Evolutionary conservation across 1,139 yeast species (phyloP), one percentile per base, ranked within the genome.

Genomic region (Yamadazyma pseudoaaseri): DNA sequence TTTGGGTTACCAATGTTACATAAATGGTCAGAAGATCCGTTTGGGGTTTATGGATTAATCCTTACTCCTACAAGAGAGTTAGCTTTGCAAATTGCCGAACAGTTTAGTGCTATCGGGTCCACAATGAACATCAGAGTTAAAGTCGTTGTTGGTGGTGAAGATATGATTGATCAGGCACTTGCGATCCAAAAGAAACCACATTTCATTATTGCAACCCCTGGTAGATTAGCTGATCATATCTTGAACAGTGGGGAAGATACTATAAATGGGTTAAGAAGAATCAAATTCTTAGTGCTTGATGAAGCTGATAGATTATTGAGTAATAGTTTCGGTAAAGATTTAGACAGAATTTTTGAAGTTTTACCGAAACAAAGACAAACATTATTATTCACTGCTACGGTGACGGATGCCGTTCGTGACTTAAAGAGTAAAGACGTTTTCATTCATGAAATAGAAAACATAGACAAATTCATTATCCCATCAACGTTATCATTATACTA

Each of bases 71-170:
- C 99, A 0, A 68, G 99, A 58, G 98, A 92, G 55, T 70, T 92
- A 50, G 98, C 99, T 0, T 66, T 90, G 54, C 99, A 92, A 56
- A 92, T 92, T 20, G 97, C 97, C 1, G 98, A 92, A 54, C 99
- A 92, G 58, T 89, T 89, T 56, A 76, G 87, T 3, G 98, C 97
- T 0, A 60, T 94, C 31, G 99, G 99, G 1, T 81, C 97, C 1
- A 70, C 77, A 20, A 86, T 89, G 83, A 89, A 89, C 55, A 77
- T 92, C 41, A 76, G 84, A 55, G 82, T 86, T 6, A 67, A 81
- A 9, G 84, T 92, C 10, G 70, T 94, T 21, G 96, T 92, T 10
- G 99, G 99, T 36, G 99, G 99, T 28, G 95, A 86, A 50, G 95
- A 89, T 56, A 86, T 90, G 65, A 81, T 89, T 10, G 72, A 82